phyloP scores from a whole-genome alignment of 2,329 filamentous ascomycete species.

The Talaromyces islandicus region DNA sequence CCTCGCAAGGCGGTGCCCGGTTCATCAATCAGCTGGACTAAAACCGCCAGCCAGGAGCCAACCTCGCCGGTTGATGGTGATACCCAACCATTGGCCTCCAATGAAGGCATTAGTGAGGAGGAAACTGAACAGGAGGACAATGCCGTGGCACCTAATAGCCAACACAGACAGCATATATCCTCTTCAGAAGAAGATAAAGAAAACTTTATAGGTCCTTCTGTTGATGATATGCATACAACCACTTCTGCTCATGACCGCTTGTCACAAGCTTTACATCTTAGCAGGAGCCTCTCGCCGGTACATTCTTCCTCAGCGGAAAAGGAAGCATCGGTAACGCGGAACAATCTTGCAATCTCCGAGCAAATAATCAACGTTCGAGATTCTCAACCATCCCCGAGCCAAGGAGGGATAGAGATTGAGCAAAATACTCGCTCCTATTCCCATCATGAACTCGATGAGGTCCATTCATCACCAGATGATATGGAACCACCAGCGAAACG shows the following conservation, averaged over 20 bases:
- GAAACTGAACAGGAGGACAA: constrained; percentile 45
- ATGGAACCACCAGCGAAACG: constrained; percentile 5
- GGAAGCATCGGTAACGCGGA: background rate
- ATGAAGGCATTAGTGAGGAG: constrained; percentile 31
- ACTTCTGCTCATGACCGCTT: constrained; percentile 32
- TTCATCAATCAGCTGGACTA: background rate
- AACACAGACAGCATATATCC: constrained; percentile 22
- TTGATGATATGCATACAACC: constrained; percentile 23
- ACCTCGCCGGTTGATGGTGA: constrained; percentile 12
- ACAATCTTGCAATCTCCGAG: constrained; percentile 17
- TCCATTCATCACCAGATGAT: constrained; percentile 7
- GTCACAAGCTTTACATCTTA: constrained; percentile 30
- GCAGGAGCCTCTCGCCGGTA: constrained; percentile 13
- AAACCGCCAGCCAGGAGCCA: constrained; percentile 3
- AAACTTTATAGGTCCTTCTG: constrained; percentile 30
- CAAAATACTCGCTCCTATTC: constrained; percentile 7
- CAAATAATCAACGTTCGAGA: constrained; percentile 30
- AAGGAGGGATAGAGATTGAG: background rate
- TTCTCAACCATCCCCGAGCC: constrained; percentile 28
- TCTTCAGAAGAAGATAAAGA: constrained; percentile 43
- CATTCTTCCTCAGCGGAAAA: constrained; percentile 6
- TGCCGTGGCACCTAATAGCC: constrained; percentile 18
- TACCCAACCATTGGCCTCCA: constrained; percentile 14
- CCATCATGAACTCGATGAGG: constrained; percentile 3
- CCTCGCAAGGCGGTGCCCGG: background rate